These are phyloP conservation scores for Polyporus tsugae DNA, from an alignment of 1,284 basidiomycete species.

Conservation along the genomic window DNA sequence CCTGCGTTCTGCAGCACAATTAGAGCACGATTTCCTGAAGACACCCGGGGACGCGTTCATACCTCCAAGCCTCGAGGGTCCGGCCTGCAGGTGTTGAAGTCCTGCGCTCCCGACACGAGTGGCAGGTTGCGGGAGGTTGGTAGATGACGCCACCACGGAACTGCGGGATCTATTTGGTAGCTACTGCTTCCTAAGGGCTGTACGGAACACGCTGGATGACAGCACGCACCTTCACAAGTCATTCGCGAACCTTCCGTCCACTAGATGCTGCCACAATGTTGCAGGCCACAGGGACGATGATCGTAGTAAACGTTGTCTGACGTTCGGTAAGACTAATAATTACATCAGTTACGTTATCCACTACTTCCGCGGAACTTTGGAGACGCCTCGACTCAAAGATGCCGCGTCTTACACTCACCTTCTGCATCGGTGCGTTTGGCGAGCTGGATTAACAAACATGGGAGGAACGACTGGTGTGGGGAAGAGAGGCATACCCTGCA, in stretches of 20 bases:
- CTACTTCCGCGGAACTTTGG: neutral
- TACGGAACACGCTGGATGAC: neutral
- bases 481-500: neutral
- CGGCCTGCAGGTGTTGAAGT: neutral
- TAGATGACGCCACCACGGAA: constrained; percentile 19
- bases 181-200: neutral
- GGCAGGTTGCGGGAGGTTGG: constrained; percentile 6
- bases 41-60: neutral
- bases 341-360: neutral
- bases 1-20: neutral
- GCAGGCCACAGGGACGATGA: neutral
- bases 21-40: neutral
- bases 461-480: neutral
- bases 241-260: neutral
- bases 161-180: constrained; percentile 15
- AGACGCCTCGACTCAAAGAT: neutral
- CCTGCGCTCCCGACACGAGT: neutral
- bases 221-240: neutral
- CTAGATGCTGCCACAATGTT: neutral
- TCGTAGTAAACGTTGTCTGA: neutral
- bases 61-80: neutral
- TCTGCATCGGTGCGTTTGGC: neutral
- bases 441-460: neutral
- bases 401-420: neutral
- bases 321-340: neutral